Conservation (phyloP, 495 filamentous ascomycete genomes). For the Penicillium ucsense region DNA sequence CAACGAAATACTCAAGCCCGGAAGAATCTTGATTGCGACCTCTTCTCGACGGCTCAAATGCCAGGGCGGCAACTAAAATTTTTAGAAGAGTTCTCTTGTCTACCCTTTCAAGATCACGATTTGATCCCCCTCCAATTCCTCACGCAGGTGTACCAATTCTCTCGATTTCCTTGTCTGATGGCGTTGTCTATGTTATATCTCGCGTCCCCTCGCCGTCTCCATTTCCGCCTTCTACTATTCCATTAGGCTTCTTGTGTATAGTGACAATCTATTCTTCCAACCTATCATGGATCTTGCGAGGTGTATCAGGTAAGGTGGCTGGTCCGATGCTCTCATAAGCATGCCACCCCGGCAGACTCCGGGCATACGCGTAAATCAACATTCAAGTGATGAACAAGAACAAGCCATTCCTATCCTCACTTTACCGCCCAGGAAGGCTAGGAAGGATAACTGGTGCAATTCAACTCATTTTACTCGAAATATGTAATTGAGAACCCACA, state of each 20-base stretch:
- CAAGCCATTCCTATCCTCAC: too few species aligned
- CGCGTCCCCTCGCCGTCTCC: conserved; percentile 18
- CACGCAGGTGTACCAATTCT: conserved; percentile 21
- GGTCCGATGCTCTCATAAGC: too few species aligned
- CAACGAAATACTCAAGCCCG: neutral
- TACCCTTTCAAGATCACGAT: conserved; percentile 13
- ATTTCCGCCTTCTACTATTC: conserved; percentile 11
- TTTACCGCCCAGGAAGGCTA: too few species aligned
- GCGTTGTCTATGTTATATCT: conserved; percentile 26
- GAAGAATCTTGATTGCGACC: conserved; percentile 17
- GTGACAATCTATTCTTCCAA: conserved; percentile 21
- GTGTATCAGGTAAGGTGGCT: too few species aligned
- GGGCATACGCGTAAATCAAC: too few species aligned
- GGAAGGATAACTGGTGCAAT: too few species aligned
- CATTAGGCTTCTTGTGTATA: conserved; percentile 25
- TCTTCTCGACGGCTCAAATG: conserved; percentile 14
- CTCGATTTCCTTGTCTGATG: conserved; percentile 23
- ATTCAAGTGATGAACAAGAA: too few species aligned
- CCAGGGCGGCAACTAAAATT: conserved; percentile 9
- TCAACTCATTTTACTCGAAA: too few species aligned
- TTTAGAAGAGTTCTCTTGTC: conserved; percentile 7
- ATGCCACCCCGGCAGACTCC: too few species aligned
- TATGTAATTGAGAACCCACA: too few species aligned
- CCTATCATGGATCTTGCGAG: neutral
- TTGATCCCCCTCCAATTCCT: conserved; percentile 9